Percentiles rank a stretch among this genome's conserved stretches.
Evolutionary conservation across 176 grass and related monocot genomes (phyloP).

Genomic region (Triticum turgidum): DNA sequence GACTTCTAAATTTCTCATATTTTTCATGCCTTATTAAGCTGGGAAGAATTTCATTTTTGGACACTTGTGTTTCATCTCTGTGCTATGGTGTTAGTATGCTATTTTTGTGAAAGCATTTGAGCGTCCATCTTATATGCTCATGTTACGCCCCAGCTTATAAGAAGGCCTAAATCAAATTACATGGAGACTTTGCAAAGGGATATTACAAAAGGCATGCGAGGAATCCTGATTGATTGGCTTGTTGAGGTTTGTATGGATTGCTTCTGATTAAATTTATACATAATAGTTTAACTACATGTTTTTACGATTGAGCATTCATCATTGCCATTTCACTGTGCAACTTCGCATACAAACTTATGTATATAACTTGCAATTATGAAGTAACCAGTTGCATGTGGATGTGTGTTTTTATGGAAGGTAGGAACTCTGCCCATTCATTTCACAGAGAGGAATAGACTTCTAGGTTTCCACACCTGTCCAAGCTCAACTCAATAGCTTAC

Average conservation of each 20-base stretch:
- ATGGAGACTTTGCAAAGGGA: slow-evolving; percentile 47
- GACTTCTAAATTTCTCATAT: neutral
- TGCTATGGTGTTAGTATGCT: no score
- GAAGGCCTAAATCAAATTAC: slow-evolving; percentile 46
- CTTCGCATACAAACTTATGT: slow-evolving; percentile 5
- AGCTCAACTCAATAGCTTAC: neutral
- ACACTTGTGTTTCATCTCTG: slow-evolving; percentile 5
- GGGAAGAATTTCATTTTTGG: neutral
- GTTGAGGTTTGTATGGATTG: slow-evolving; percentile 51
- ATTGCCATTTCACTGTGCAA: slow-evolving; percentile 2
- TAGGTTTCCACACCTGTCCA: no score
- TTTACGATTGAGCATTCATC: neutral
- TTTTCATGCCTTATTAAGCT: slow-evolving; percentile 9
- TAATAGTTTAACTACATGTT: neutral
- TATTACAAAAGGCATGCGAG: slow-evolving; percentile 49
- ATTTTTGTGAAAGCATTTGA: no score
- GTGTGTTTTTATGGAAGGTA: neutral
- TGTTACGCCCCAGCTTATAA: slow-evolving; percentile 50
- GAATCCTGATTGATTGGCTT: slow-evolving; percentile 76
- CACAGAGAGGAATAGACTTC: neutral
- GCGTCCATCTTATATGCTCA: slow-evolving; percentile 7
- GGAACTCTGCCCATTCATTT: neutral
- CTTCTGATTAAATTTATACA: slow-evolving; percentile 12
- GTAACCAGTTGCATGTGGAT: neutral
- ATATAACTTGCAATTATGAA: neutral